These are phyloP conservation scores for Diplodia mutila DNA, from an alignment of 2,329 filamentous ascomycete genomes.

Conservation along the genomic window DNA sequence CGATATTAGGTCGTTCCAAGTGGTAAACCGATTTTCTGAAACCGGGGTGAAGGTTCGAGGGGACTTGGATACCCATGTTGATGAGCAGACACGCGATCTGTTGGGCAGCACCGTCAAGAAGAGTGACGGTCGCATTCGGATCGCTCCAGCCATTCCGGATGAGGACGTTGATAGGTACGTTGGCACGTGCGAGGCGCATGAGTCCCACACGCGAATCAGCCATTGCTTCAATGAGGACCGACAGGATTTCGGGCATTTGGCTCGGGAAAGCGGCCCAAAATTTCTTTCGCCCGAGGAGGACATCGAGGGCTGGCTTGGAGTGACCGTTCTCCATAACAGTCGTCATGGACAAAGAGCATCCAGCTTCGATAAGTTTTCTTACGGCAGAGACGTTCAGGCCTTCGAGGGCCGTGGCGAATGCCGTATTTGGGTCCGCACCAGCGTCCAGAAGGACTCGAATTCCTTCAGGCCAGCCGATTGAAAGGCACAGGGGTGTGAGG, in stretches of 20 bases:
- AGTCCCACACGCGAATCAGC: not conserved
- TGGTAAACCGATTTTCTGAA: not conserved
- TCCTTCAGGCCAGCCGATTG: not conserved
- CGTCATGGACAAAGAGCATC: not conserved
- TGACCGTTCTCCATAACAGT: not conserved
- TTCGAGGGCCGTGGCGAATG: not conserved
- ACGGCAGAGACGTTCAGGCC: not conserved
- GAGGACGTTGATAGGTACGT: not conserved
- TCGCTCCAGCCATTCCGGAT: not conserved
- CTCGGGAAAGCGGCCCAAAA: not conserved
- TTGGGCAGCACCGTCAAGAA: not conserved
- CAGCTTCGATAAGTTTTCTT: not conserved
- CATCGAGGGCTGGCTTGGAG: not conserved
- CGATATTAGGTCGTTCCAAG: rapidly evolving
- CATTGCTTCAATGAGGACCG: not conserved
- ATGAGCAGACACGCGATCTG: not conserved
- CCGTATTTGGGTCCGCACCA: not conserved
- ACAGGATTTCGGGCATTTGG: not conserved
- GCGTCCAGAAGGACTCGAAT: not conserved
- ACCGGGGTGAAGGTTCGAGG: not conserved
- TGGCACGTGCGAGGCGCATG: not conserved
- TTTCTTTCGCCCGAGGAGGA: too few relatives aligned
- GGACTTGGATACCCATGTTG: not conserved
- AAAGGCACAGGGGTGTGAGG: too few relatives aligned
- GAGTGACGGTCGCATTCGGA: not conserved